A percentile compares a stretch with the other conserved stretches of the same genome.
Conservation (phyloP, 805 yeast genomes). For the Saccharomycopsis malanga region DNA sequence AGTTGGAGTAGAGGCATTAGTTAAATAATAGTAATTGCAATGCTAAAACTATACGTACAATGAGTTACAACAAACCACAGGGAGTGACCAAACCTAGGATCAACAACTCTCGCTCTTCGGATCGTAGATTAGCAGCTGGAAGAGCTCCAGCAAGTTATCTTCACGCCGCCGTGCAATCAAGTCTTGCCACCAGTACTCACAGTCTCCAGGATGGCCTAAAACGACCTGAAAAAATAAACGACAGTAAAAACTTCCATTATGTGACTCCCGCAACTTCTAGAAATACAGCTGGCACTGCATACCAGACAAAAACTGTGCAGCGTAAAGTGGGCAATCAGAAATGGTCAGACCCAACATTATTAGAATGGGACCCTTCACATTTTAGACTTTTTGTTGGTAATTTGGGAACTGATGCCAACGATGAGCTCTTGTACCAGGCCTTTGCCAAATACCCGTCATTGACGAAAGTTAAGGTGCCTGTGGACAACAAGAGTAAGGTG, state of each 20-base stretch:
- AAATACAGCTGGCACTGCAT: not conserved
- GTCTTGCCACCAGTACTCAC: not conserved
- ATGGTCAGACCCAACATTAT: constrained; percentile 42
- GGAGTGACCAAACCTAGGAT: constrained; percentile 9
- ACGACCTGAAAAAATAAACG: too few relatives aligned
- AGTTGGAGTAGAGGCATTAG: too few relatives aligned
- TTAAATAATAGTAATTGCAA: too few relatives aligned
- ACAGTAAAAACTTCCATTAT: constrained; percentile 21
- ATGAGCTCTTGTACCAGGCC: constrained; percentile 45
- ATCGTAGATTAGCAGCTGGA: constrained; percentile 49
- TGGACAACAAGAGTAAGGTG: constrained; percentile 37
- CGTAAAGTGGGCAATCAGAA: constrained; percentile 40
- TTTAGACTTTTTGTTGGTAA: constrained; percentile 73
- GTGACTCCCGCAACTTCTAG: constrained; percentile 13
- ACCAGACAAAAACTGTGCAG: constrained; percentile 30
- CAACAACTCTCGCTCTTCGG: constrained; percentile 30
- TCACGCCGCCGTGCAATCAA: constrained; percentile 26
- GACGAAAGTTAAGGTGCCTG: constrained; percentile 53
- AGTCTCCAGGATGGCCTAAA: constrained; percentile 25
- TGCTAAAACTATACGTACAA: too few relatives aligned
- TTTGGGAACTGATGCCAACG: constrained; percentile 59
- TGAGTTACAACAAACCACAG: not conserved
- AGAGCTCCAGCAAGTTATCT: constrained; percentile 40
- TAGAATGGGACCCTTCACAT: constrained; percentile 65
- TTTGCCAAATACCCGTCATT: constrained; percentile 48